Percentiles rank a stretch among this genome's conserved stretches.
Conservation (phyloP, 2,329 filamentous ascomycete genomes). For the Phyllosticta citribraziliensis region DNA sequence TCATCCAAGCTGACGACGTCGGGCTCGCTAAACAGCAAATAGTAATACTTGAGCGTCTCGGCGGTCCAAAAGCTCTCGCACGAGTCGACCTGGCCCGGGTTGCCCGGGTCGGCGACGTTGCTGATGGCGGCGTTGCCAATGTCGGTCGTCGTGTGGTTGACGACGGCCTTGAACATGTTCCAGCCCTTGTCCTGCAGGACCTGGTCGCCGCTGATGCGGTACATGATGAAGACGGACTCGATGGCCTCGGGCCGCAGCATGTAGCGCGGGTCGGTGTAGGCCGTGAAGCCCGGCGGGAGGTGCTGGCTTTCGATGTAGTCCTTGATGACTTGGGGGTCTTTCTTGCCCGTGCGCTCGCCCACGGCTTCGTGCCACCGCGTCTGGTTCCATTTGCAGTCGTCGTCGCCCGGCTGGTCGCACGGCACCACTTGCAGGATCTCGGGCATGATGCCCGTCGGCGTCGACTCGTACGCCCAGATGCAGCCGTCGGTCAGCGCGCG, state of each 20-base stretch:
- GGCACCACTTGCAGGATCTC: constrained; percentile 36
- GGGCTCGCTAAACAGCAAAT: constrained; percentile 65
- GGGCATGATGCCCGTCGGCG: constrained; percentile 45
- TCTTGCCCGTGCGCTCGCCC: not conserved
- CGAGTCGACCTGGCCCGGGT: constrained; percentile 15
- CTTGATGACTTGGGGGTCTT: constrained; percentile 21
- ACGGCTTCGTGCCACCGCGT: constrained; percentile 34
- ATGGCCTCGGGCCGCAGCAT: constrained; percentile 41
- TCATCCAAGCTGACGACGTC: constrained; percentile 57
- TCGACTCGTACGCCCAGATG: constrained; percentile 44
- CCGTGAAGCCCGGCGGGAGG: constrained; percentile 24
- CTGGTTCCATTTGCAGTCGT: constrained; percentile 35
- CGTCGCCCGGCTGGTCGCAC: constrained; percentile 30
- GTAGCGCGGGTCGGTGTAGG: constrained; percentile 22
- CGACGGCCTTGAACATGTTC: constrained; percentile 68
- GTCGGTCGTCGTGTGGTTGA: constrained; percentile 52
- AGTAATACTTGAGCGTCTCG: constrained; percentile 90
- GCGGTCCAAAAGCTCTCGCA: constrained; percentile 72
- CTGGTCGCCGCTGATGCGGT: constrained; percentile 69
- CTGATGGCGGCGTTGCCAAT: constrained; percentile 54
- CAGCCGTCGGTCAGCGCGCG: constrained; percentile 45
- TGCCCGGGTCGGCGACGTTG: constrained; percentile 43
- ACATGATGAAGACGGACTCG: constrained; percentile 78
- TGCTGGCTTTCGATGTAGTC: constrained; percentile 24
- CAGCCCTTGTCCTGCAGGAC: constrained; percentile 69